A percentile compares a stretch with the other conserved stretches of the same genome.
phyloP scores from a whole-genome alignment of 352 stramenopile species.

The Globisporangium nodosum region DNA sequence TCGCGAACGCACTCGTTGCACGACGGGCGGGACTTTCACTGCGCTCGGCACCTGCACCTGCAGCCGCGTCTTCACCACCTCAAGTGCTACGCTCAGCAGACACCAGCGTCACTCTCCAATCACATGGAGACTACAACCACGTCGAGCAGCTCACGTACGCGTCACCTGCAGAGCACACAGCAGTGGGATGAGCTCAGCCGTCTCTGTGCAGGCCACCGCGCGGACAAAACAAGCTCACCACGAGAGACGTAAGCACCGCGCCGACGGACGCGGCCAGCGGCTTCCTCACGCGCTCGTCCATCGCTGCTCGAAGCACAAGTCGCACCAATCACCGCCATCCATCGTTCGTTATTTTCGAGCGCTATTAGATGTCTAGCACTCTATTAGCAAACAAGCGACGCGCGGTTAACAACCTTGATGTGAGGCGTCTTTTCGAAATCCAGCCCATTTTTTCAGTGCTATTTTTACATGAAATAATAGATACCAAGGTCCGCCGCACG shows the following conservation, averaged over 20 bases:
- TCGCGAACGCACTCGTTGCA: slow-evolving; percentile 31
- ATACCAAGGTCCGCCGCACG: neutral
- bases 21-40: slow-evolving; percentile 34
- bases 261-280: slow-evolving; percentile 52
- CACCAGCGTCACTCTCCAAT: neutral
- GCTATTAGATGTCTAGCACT: neutral
- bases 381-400: neutral
- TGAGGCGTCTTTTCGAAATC: neutral
- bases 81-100: slow-evolving; percentile 33
- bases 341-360: neutral
- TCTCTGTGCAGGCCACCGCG: neutral
- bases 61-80: slow-evolving; percentile 83
- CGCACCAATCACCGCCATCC: neutral
- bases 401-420: neutral
- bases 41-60: slow-evolving; percentile 68
- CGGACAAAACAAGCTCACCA: slow-evolving; percentile 28
- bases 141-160: slow-evolving; percentile 27
- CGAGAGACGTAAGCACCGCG: slow-evolving; percentile 60
- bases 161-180: slow-evolving; percentile 36
- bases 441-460: too few species aligned
- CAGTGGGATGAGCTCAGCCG: neutral
- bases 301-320: slow-evolving; percentile 6
- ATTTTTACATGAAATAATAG: slow-evolving; percentile 1
- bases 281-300: slow-evolving; percentile 74
- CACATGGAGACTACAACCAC: neutral